A percentile compares a stretch with the other conserved stretches of the same genome.
Evolutionary conservation across 345 rosid species (phyloP).

Genomic region (Citrus inodora): DNA sequence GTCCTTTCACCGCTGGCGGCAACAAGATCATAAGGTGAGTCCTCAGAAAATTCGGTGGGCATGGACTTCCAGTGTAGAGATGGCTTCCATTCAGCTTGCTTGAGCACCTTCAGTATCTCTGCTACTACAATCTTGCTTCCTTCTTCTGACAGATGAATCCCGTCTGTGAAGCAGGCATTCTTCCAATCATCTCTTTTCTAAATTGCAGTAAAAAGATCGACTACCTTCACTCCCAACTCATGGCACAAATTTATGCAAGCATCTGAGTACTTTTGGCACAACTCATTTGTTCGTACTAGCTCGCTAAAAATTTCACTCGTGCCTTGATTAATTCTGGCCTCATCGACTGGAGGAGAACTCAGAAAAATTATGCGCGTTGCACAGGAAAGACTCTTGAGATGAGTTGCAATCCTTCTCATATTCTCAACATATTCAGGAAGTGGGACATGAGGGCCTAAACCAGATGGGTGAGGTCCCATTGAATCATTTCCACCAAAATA

Average conservation of each 20-base stretch:
- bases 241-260: slow-evolving; percentile 74
- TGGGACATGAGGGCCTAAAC: slow-evolving; percentile 92
- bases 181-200: slow-evolving; percentile 60
- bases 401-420: slow-evolving; percentile 73
- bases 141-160: slow-evolving; percentile 80
- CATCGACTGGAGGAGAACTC: slow-evolving; percentile 87
- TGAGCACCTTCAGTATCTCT: slow-evolving; percentile 77
- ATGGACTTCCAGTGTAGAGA: slow-evolving; percentile 90
- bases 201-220: slow-evolving; percentile 73
- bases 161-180: slow-evolving; percentile 80
- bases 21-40: slow-evolving; percentile 74
- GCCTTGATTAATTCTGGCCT: slow-evolving; percentile 54
- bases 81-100: slow-evolving; percentile 82
- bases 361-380: slow-evolving; percentile 62
- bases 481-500: slow-evolving; percentile 99
- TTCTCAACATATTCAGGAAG: slow-evolving; percentile 72
- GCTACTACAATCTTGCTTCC: slow-evolving; percentile 85
- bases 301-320: slow-evolving; percentile 64
- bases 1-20: slow-evolving; percentile 76
- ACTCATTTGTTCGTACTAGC: slow-evolving; percentile 79
- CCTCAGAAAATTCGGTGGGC: slow-evolving; percentile 79
- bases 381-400: slow-evolving; percentile 82
- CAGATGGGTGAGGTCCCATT: slow-evolving; percentile 92
- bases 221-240: slow-evolving; percentile 63
- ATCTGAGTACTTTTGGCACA: slow-evolving; percentile 74